These are phyloP conservation scores for Mortierella sp. DNA, from an alignment of 371 early-diverging fungal species.

Conservation along the genomic window DNA sequence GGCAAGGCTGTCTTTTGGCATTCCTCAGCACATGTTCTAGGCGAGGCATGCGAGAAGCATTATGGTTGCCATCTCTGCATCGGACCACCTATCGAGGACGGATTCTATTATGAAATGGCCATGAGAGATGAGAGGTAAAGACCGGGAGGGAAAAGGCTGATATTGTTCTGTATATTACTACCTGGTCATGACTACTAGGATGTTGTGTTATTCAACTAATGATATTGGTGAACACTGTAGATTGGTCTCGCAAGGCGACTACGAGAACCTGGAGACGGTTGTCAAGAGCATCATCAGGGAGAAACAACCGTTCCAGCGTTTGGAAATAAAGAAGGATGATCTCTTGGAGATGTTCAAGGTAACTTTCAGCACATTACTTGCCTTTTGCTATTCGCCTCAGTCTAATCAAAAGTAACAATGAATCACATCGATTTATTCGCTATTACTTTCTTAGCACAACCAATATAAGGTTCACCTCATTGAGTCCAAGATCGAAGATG, in stretches of 20 bases:
- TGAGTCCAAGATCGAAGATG: slow-evolving; percentile 92
- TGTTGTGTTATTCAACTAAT: no score
- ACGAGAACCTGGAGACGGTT: slow-evolving; percentile 84
- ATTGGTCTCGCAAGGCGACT: slow-evolving; percentile 88
- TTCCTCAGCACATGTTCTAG: slow-evolving; percentile 98
- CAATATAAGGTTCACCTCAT: slow-evolving; percentile 96
- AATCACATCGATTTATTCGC: no score
- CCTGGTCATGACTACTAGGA: no score
- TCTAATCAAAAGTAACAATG: no score
- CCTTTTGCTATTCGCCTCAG: no score
- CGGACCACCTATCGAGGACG: slow-evolving; percentile 98
- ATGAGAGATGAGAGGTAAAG: slow-evolving; percentile 73
- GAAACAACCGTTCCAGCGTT: slow-evolving; percentile 96
- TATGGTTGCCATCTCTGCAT: slow-evolving; percentile 97
- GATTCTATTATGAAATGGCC: slow-evolving; percentile 99
- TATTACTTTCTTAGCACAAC: slow-evolving; percentile 90
- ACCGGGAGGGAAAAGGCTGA: no score
- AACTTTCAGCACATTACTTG: no score
- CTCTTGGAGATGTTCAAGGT: slow-evolving; percentile 96
- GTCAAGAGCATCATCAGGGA: slow-evolving; percentile 92
- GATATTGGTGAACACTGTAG: slow-evolving; percentile 17
- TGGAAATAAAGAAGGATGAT: slow-evolving; percentile 90
- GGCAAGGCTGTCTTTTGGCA: slow-evolving; percentile 98
- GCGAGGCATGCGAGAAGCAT: slow-evolving; percentile 97
- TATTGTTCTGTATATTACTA: no score